A percentile compares a stretch with the other conserved stretches of the same genome.
phyloP scores from a whole-genome alignment of 768 basidiomycete species.

The Leccinum boreale region DNA sequence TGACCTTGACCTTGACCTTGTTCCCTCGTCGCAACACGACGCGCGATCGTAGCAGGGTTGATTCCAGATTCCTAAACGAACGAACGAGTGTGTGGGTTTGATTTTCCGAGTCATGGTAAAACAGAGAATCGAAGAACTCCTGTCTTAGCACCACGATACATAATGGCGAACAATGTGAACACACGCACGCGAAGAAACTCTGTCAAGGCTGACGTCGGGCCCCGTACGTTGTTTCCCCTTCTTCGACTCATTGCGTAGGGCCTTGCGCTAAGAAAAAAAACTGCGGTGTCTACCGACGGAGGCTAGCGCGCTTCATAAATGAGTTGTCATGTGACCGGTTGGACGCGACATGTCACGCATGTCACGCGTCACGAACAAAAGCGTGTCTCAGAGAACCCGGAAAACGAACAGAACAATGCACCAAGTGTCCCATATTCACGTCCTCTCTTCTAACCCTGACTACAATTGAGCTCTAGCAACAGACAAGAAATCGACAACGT shows the following conservation, averaged over 20 bases:
- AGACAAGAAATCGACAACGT: slow-evolving; percentile 19
- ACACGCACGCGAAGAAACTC: slow-evolving; percentile 69
- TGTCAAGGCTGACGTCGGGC: slow-evolving; percentile 80
- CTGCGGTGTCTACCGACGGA: background rate
- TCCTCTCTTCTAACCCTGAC: background rate
- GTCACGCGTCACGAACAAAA: background rate
- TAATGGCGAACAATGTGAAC: background rate
- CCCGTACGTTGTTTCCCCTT: slow-evolving; percentile 59
- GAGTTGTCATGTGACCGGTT: background rate
- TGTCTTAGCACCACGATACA: background rate
- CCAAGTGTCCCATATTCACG: background rate
- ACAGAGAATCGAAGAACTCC: background rate
- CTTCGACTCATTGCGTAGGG: slow-evolving; percentile 27
- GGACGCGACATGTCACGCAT: background rate
- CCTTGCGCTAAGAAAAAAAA: slow-evolving; percentile 10
- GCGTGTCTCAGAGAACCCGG: background rate
- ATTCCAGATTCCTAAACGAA: slow-evolving; percentile 49
- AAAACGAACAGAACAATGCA: slow-evolving; percentile 11
- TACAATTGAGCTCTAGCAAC: background rate
- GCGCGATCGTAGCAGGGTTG: slow-evolving; percentile 40
- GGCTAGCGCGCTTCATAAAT: background rate
- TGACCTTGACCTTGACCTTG: slow-evolving; percentile 29
- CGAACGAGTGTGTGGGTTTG: background rate
- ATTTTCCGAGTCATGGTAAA: slow-evolving; percentile 16
- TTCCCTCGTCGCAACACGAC: slow-evolving; percentile 32